Percentiles rank a stretch among this genome's conserved stretches.
phyloP scores from a whole-genome alignment of 1,284 basidiomycete species.

The Ustilago lituana region DNA sequence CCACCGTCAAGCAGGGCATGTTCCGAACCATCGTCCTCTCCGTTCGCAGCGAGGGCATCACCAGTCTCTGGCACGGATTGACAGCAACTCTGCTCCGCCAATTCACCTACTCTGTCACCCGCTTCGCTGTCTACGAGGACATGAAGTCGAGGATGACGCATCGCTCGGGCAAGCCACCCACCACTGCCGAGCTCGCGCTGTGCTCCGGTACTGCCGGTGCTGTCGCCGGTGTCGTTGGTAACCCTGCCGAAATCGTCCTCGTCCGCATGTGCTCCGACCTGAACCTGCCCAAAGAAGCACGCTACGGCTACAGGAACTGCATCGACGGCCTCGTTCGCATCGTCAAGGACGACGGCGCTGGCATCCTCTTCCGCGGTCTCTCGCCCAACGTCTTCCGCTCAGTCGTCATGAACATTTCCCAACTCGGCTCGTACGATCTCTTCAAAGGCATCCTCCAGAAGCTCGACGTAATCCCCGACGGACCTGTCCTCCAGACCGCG shows the following conservation, averaged over 20 bases:
- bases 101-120: constrained; percentile 65
- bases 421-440: constrained; percentile 69
- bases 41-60: constrained; percentile 48
- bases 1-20: constrained; percentile 54
- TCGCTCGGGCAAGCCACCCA: constrained; percentile 23
- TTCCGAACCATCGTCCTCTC: constrained; percentile 50
- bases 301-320: constrained; percentile 68
- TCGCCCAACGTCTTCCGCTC: constrained; percentile 71
- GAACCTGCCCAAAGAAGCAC: constrained; percentile 58
- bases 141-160: constrained; percentile 51
- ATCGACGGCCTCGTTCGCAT: constrained; percentile 70
- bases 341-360: constrained; percentile 69
- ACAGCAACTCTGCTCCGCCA: constrained; percentile 62
- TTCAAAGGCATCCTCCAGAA: constrained; percentile 70
- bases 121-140: constrained; percentile 66
- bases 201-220: constrained; percentile 62
- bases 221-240: constrained; percentile 61
- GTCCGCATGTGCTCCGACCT: constrained; percentile 69
- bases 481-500: constrained; percentile 67
- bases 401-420: constrained; percentile 70
- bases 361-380: constrained; percentile 69
- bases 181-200: constrained; percentile 40
- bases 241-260: constrained; percentile 71
- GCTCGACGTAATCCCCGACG: constrained; percentile 64
- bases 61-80: constrained; percentile 63